Evolutionary conservation across 164 flowering plant genomes (phyloP).

Genomic region (Aristolochia contorta): DNA sequence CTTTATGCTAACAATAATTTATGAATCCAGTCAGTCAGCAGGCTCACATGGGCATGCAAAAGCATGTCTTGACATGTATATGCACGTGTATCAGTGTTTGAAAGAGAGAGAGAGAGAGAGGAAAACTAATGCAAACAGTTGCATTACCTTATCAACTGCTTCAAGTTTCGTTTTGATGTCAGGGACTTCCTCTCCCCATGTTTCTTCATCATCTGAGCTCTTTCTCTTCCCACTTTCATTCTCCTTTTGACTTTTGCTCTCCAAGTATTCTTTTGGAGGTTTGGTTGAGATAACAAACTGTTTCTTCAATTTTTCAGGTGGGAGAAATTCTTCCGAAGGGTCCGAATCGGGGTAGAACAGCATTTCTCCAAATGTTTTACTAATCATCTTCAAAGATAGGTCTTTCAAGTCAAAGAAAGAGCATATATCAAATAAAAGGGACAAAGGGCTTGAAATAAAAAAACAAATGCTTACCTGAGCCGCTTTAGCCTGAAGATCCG

Average conservation of each 20-base stretch:
- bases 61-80: no score
- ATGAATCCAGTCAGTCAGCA: no score
- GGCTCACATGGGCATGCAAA: no score
- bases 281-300: conserved; percentile 77
- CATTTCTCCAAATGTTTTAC: conserved; percentile 53
- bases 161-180: conserved; percentile 17
- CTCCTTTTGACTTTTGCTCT: conserved; percentile 9
- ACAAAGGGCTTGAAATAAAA: neutral
- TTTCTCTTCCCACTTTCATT: conserved; percentile 12
- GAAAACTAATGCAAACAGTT: neutral
- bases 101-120: neutral
- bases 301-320: conserved; percentile 60
- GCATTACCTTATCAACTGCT: conserved; percentile 21
- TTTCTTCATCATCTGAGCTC: conserved; percentile 24
- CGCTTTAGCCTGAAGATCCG: conserved; percentile 65
- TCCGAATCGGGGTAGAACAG: conserved; percentile 41
- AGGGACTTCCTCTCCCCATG: conserved; percentile 19
- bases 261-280: conserved; percentile 65
- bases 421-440: neutral
- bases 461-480: conserved; percentile 40
- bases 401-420: neutral
- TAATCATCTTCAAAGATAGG: conserved; percentile 41
- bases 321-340: conserved; percentile 45
- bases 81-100: no score
- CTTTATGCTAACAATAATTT: conserved; percentile 7